Percentiles rank a stretch among this genome's conserved stretches.
These are phyloP conservation scores for Tetrahymena thermophila DNA, from an alignment of 73 alveolate species.

Conservation along the genomic window DNA sequence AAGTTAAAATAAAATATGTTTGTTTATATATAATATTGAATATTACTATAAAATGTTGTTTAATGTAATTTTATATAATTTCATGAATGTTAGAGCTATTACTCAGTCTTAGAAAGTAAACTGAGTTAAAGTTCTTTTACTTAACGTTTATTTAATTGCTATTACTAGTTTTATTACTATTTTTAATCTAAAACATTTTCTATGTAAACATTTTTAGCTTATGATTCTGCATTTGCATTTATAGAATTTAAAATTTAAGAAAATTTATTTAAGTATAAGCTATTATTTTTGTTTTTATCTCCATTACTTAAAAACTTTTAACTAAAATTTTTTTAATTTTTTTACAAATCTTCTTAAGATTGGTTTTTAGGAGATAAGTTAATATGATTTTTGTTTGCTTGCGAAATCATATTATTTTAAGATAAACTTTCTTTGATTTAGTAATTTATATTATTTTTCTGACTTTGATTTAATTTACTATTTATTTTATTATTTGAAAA, in stretches of 20 bases:
- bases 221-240: neutral
- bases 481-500: neutral
- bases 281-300: no score
- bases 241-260: neutral
- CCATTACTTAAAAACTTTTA: neutral
- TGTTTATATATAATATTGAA: no score
- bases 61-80: no score
- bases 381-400: neutral
- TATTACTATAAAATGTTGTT: no score
- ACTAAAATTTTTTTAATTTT: neutral
- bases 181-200: neutral
- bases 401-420: no score
- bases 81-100: neutral
- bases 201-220: neutral
- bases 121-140: neutral
- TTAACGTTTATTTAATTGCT: neutral
- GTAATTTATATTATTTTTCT: no score
- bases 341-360: neutral
- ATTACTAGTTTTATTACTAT: no score
- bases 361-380: neutral
- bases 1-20: no score
- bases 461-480: neutral
- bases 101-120: neutral
- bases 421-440: neutral
- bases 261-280: no score